Evolutionary conservation across 305 asterid species (phyloP), one percentile per base, ranked within the genome.

Genomic region (Solanum hybrid): DNA sequence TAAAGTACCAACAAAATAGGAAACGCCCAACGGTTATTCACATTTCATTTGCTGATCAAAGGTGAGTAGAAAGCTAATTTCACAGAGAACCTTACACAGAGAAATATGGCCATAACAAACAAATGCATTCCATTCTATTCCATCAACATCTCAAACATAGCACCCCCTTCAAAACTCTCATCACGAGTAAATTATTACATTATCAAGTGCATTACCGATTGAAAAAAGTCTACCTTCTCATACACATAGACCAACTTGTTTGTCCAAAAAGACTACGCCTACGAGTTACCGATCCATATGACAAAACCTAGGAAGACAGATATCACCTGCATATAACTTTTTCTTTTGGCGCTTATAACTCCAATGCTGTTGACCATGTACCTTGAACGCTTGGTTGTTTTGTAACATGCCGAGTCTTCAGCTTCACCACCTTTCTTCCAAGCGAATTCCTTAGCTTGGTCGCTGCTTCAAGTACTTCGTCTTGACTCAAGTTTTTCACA

Each of bases 361-460:
- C 93, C 93, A 94, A 84, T 79, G 83, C 95, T 2, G 98, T 96
- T 2, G 93, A 94, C 99, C 98, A 96, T 13, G 99, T 96, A 86
- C 99, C 98, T 93, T 96, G 99, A 89, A 93, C 98, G 13, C 98
- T 97, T 2, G 98, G 98, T 88, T 95, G 91, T 76, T 95, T 93
- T 1, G 97, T 93, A 5, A 95, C 95, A 40, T 96, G 98, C 82
- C 98, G 94, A 0, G 98, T 96, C 93, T 86, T 95, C 91, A 96
- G 92, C 94, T 96, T 97, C 93, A 95, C 87, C 91, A 96, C 99
- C 90, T 97, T 96, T 46, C 99, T 93, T 39, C 99, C 99, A 75
- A 95, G 98, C 20, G 98, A 92, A 89, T 96, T 97, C 89, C 98
- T 93, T 80, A 96, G 92, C 94, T 96, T 94, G 28, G 90, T 92